Evolutionary conservation across 768 basidiomycete species (phyloP).

Genomic region (Hirschioporus abietinus): DNA sequence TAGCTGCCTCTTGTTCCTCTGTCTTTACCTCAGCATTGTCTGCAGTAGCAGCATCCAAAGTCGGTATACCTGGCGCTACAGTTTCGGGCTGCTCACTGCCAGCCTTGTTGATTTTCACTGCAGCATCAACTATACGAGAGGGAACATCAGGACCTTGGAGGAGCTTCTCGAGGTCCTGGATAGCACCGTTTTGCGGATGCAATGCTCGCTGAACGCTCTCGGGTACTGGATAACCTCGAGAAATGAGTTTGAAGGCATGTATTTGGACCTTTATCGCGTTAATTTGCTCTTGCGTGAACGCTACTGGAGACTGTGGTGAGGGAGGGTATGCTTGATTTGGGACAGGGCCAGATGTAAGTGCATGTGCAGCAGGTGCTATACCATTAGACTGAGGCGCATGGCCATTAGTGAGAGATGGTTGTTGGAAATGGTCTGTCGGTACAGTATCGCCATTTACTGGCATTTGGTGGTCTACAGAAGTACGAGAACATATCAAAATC

Average conservation of each 20-base stretch:
- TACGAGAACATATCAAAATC: conserved; percentile 1
- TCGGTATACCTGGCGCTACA: neutral
- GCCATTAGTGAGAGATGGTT: conserved; percentile 41
- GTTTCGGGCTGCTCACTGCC: conserved; percentile 17
- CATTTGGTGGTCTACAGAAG: conserved; percentile 14
- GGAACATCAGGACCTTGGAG: conserved; percentile 55
- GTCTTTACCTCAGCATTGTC: conserved; percentile 39
- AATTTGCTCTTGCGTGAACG: conserved; percentile 74
- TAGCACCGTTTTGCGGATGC: conserved; percentile 54
- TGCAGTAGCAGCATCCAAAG: conserved; percentile 6
- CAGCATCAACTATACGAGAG: conserved; percentile 65
- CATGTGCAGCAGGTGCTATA: conserved; percentile 34
- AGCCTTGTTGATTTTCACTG: conserved; percentile 67
- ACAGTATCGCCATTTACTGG: conserved; percentile 16
- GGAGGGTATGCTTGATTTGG: conserved; percentile 45
- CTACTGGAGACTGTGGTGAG: conserved; percentile 66
- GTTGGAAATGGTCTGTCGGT: conserved; percentile 25
- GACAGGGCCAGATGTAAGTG: conserved; percentile 44
- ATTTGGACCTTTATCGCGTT: conserved; percentile 76
- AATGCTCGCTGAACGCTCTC: conserved; percentile 67
- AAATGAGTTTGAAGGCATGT: conserved; percentile 71
- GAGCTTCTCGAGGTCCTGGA: conserved; percentile 60
- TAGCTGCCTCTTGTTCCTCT: conserved; percentile 42
- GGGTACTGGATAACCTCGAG: conserved; percentile 60
- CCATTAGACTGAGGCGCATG: conserved; percentile 39